Percentiles rank a stretch among this genome's conserved stretches.
Evolutionary conservation across 2,329 filamentous ascomycete genomes (phyloP).

Genomic region (Berkeleyomyces rouxiae): DNA sequence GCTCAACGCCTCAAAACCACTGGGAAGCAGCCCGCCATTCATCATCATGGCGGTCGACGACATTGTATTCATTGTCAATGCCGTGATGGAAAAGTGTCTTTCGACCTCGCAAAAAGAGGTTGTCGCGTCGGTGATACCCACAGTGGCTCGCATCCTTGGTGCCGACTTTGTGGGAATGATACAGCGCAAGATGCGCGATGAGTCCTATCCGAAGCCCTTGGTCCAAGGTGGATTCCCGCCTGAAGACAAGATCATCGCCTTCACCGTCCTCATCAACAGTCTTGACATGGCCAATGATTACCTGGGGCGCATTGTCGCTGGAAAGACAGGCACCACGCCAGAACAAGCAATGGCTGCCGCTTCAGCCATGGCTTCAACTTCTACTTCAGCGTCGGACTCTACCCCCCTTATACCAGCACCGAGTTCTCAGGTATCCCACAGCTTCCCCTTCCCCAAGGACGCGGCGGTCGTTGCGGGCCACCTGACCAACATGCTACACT

Average conservation of each 20-base stretch:
- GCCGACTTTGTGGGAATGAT: slow-evolving; percentile 94
- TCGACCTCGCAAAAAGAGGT: slow-evolving; percentile 72
- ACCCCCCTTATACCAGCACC: slow-evolving; percentile 15
- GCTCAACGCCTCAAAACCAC: slow-evolving; percentile 52
- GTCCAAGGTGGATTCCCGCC: slow-evolving; percentile 70
- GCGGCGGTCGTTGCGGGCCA: slow-evolving; percentile 49
- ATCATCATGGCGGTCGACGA: slow-evolving; percentile 94
- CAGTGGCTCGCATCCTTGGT: slow-evolving; percentile 62
- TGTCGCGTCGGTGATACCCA: slow-evolving; percentile 60
- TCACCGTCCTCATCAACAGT: slow-evolving; percentile 89
- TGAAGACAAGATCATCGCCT: slow-evolving; percentile 74
- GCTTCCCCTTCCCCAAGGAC: slow-evolving; percentile 71
- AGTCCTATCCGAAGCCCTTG: slow-evolving; percentile 69
- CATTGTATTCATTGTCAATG: slow-evolving; percentile 97
- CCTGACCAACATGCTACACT: slow-evolving; percentile 50
- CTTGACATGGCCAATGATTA: slow-evolving; percentile 88
- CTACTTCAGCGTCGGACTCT: not conserved
- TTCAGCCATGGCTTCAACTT: not conserved
- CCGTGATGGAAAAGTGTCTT: slow-evolving; percentile 71
- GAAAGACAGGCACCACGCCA: slow-evolving; percentile 36
- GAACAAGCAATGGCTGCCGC: slow-evolving; percentile 18
- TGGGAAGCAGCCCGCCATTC: slow-evolving; percentile 67
- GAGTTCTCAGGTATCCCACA: slow-evolving; percentile 35
- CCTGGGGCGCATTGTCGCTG: slow-evolving; percentile 65
- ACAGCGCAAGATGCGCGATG: slow-evolving; percentile 92